Base-by-base conservation (phyloP, 306 rosid genomes). In the Corylus avellana region DNA sequence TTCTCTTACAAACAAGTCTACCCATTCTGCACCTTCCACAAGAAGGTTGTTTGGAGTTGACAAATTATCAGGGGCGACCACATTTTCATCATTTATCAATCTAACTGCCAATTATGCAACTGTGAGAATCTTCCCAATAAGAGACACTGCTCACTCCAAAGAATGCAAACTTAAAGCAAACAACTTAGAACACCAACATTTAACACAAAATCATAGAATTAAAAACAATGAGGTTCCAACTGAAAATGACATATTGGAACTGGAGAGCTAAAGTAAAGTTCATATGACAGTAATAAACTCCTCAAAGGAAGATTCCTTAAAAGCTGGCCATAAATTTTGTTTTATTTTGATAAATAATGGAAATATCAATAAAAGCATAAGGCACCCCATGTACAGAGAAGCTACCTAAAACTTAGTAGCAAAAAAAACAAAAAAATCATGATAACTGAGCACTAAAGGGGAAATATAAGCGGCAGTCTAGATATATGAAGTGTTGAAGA, bases 1-100 rank as follows among this genome's bases (percentile, higher is more conserved):
- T 83, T 95, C 98, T 80, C 86, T 86, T 29, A 95, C 98, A 81
- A 95, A 91, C 83, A 90, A 88, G 61, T 92, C 94, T 50, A 93
- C 90, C 98, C 98, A 92, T 83, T 91, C 97, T 2, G 91, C 88
- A 77, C 98, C 97, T 80, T 92, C 91, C 17, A 59, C 85, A 80
- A 92, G 92, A 74, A 91, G 91, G 76, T 86, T 87, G 71, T 78
- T 84, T 48, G 84, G 59, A 78, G 84, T 81, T 17, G 92, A 76
- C 39, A 27, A 83, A 49, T 70, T 75, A 77, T 84, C 91, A 53
- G 87, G 83, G 79, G 84, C 86, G 81, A 89, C 77, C 53, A 70
- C 89, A 79, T 77, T 70, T 64, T 80, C 94, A 74, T 83, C 78
- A 73, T 68, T 74, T 46, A 46, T 79, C 50, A 84, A 51, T 12